Percentiles rank a stretch among this genome's conserved stretches.
phyloP scores from a whole-genome alignment of 441 rosid genomes.

The Erysimum cheiri region DNA sequence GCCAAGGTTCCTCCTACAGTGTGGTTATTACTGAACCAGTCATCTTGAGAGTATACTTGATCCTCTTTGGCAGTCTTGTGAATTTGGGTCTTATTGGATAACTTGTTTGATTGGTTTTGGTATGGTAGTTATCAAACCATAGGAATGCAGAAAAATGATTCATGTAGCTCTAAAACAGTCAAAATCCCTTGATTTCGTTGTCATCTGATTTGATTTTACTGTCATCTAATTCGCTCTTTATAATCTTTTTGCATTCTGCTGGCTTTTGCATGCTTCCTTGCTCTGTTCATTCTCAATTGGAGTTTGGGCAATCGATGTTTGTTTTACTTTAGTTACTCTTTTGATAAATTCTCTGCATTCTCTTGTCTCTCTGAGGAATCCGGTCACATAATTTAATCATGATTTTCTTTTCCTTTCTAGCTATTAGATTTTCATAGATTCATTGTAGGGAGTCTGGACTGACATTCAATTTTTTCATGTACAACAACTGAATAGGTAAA shows the following conservation, averaged over 20 bases:
- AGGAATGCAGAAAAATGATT: background rate
- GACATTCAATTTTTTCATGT: constrained; percentile 8
- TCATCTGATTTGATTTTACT: too few relatives aligned
- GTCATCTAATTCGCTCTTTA: too few relatives aligned
- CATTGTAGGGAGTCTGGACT: constrained; percentile 6
- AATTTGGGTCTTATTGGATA: background rate
- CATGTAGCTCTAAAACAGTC: background rate
- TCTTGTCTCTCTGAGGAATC: background rate
- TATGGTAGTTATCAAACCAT: background rate
- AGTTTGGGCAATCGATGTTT: background rate
- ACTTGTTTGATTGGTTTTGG: background rate
- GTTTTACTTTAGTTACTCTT: background rate
- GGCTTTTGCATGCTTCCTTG: background rate
- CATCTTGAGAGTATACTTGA: constrained; percentile 2
- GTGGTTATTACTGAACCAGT: background rate
- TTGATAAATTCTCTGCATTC: background rate
- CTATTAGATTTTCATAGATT: background rate
- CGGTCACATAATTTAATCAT: background rate
- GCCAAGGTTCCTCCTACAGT: background rate
- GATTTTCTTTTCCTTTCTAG: background rate
- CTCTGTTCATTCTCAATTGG: constrained; percentile 17
- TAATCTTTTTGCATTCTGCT: too few relatives aligned
- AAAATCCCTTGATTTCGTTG: too few relatives aligned
- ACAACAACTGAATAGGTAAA: constrained; percentile 59
- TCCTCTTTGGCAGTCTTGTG: constrained; percentile 1